Conservation (phyloP, 805 yeast genomes). For the Yarrowia sp. region DNA sequence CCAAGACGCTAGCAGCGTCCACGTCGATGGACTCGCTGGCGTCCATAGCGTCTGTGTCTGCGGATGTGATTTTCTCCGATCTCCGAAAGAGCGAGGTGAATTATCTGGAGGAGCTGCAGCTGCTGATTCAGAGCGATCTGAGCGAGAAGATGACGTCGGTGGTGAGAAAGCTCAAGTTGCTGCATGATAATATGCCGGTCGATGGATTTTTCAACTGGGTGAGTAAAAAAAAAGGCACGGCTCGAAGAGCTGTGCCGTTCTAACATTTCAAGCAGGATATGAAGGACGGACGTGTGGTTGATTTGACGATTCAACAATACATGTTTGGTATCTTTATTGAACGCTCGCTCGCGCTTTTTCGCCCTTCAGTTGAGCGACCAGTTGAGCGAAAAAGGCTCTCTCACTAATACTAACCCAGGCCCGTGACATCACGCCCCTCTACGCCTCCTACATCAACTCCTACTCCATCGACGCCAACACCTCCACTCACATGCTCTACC, state of each 20-base stretch:
- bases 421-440: conserved; percentile 10
- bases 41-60: neutral
- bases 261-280: no score
- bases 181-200: conserved; percentile 19
- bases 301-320: no score
- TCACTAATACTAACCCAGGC: conserved; percentile 7
- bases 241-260: neutral
- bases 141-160: neutral
- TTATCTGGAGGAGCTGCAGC: conserved; percentile 16
- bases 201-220: conserved; percentile 21
- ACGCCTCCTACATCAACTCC: neutral
- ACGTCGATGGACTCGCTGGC: conserved; percentile 13
- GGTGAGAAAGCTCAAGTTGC: neutral
- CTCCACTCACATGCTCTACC: conserved; percentile 12
- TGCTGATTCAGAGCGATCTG: conserved; percentile 22
- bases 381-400: no score
- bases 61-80: neutral
- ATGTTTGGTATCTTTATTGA: no score
- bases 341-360: no score
- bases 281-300: neutral
- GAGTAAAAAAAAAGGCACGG: neutral
- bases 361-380: no score
- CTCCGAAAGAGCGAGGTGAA: neutral
- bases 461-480: neutral
- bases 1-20: neutral